Evolutionary conservation across 2,329 filamentous ascomycete genomes (phyloP), one percentile per base, ranked within the genome.

Genomic region (Colletotrichum magnum): DNA sequence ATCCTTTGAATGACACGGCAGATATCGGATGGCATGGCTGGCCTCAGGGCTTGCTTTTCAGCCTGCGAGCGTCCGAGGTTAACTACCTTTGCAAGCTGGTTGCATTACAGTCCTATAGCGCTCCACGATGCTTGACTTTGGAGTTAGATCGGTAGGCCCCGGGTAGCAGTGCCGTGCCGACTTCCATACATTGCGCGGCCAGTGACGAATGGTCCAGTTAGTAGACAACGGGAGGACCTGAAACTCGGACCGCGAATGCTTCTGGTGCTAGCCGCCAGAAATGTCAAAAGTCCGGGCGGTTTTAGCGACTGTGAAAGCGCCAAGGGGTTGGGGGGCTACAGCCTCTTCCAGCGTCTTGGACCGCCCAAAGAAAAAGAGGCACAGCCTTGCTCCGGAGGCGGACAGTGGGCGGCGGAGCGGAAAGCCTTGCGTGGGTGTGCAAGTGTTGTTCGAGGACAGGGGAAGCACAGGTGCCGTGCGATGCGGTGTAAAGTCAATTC

Each of bases 171-270:
- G 32, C 59, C 39, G 50, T 62, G 59, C 59, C 59, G 59, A 62
- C 24, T 53, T 62, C 59, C 59, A 32, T 54, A 28, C 18, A 54
- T 45, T 57, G 57, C 66, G 66, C 62, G 62, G 62, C 65, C 56
- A 52, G 26, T 61, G 56, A 69, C 66, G 66, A 69, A 28, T 60
- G 26, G 32, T 2, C 9, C 7, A 36, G 10, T 45, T 16, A 12
- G 28, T 45, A 16, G 57, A 50, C 50, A 26, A 56, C 62, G 50
- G 18, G 63, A 56, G 43, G 53, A 63, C 64, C 63, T 69, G 66
- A 66, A 60, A 69, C 66, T 26, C 6, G 28, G 18, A 24, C 62
- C 50, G 39, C 39, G 28, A 66, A 66, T 28, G 41, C 54, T 39
- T 45, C n/a, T 52, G 43, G 32, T 60, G 62, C 48, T 69, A 65